Conservation (phyloP, 2,329 filamentous ascomycete species). For the Alternaria sp. region DNA sequence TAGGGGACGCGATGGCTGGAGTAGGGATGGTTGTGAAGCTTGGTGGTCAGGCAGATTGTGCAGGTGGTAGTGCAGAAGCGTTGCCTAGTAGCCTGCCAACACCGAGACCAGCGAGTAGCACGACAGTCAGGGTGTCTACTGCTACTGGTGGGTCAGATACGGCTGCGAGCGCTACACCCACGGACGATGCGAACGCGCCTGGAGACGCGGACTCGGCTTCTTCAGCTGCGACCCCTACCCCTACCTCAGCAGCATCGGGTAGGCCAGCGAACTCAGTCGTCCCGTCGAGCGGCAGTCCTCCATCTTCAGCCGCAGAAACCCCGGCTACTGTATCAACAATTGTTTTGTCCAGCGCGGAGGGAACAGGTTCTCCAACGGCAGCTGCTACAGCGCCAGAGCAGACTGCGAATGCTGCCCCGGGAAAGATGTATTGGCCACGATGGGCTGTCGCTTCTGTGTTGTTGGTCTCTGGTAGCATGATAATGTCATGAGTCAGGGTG, state of each 20-base stretch:
- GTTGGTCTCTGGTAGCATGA: not conserved
- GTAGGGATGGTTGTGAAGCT: slow-evolving; percentile 44
- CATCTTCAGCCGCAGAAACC: not conserved
- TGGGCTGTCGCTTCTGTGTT: not conserved
- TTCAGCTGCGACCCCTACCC: not conserved
- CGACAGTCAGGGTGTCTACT: not conserved
- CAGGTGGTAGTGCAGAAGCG: slow-evolving; percentile 6
- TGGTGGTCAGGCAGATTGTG: slow-evolving; percentile 31
- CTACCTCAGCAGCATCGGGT: not conserved
- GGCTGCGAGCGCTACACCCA: not conserved
- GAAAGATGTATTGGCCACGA: not conserved
- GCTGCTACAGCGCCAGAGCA: slow-evolving; percentile 14
- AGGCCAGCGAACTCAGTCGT: not conserved
- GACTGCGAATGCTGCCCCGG: slow-evolving; percentile 18
- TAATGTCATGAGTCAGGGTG: not conserved
- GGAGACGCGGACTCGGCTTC: not conserved
- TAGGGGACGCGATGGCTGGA: slow-evolving; percentile 36
- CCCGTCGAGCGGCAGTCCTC: not conserved
- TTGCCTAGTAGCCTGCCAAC: slow-evolving; percentile 11
- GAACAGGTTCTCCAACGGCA: slow-evolving; percentile 1
- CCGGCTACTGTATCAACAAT: slow-evolving; percentile 6
- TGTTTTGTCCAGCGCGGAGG: slow-evolving; percentile 1
- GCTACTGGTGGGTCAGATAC: not conserved
- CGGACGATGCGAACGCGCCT: not conserved
- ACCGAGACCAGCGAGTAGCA: slow-evolving; percentile 3